Evolutionary conservation across 768 basidiomycete species (phyloP), one percentile per base, ranked within the genome.

Genomic region (Suillus sp.): DNA sequence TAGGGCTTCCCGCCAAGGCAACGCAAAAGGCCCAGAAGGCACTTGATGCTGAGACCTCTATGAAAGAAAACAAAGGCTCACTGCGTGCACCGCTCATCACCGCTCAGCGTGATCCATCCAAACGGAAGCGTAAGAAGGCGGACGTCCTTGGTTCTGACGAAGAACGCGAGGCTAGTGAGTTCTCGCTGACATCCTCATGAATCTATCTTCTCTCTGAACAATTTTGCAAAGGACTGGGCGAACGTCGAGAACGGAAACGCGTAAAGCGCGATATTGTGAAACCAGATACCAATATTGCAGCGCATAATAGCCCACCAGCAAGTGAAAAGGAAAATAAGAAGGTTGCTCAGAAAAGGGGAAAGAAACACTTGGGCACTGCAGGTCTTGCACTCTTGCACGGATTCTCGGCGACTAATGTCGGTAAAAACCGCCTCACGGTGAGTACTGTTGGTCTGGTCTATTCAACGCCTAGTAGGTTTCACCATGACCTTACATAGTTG

Each of bases 221-320:
- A 7, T 59, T 51, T 30, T 30, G 13, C 25, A 27, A 47, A 93
- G 91, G 90, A 61, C 74, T 90, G 14, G 77, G 80, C 13, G 87
- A 88, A 65, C 83, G 91, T 32, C 83, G 88, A 16, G 84, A 90
- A 64, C 80, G 86, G 51, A 87, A 88, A 71, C 83, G 84, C 60
- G 74, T 75, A 27, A 90, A 85, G 69, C 82, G 82, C 25, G 81
- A 79, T 2, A 86, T 89, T 42, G 78, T 87, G 42, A 71, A 78
- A 35, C 78, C 80, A 65, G 64, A 35, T 30, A 22, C 18, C 47
- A 53, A 30, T 45, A 20, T 30, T 30, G 10, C 18, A 40, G 18
- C 20, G n/a, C 43, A 64, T 6, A 8, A 8, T 9, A 64, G 56
- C 40, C 14, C 69, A 43, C 63, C 69, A 34, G 50, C 62, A 25